These are phyloP conservation scores for Colletotrichum sansevieriae DNA, from an alignment of 2,329 filamentous ascomycete species.

Conservation along the genomic window DNA sequence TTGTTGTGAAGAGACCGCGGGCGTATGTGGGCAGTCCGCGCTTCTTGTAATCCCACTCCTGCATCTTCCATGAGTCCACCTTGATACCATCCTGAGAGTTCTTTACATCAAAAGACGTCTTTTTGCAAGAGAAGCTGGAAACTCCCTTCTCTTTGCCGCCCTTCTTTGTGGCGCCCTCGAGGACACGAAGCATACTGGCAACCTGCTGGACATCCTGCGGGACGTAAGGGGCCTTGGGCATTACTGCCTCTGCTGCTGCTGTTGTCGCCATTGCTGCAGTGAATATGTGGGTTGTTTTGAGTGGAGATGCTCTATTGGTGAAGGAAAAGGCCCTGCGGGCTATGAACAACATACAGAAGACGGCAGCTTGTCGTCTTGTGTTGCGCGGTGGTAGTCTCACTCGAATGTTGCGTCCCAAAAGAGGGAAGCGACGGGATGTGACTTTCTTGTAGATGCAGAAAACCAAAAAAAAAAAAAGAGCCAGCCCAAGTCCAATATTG, in stretches of 20 bases:
- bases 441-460: conserved; percentile 13
- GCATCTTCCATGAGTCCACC: conserved; percentile 93
- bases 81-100: conserved; percentile 72
- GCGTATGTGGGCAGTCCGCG: conserved; percentile 89
- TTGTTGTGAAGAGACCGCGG: conserved; percentile 92
- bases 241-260: conserved; percentile 43
- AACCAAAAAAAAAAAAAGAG: background rate
- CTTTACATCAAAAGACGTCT: conserved; percentile 79
- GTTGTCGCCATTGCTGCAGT: conserved; percentile 27
- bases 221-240: conserved; percentile 69
- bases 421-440: background rate
- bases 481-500: background rate
- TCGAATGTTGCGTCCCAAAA: conserved; percentile 5
- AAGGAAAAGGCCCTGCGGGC: conserved; percentile 28
- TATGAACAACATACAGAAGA: conserved; percentile 26
- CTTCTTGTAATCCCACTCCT: conserved; percentile 97
- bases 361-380: background rate
- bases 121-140: conserved; percentile 76
- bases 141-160: conserved; percentile 66
- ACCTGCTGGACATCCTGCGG: conserved; percentile 79
- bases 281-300: conserved; percentile 22
- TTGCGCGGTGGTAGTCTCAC: conserved; percentile 14
- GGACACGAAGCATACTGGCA: conserved; percentile 71
- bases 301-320: conserved; percentile 16
- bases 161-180: conserved; percentile 72